Evolutionary conservation across 805 yeast species (phyloP), one percentile per base, ranked within the genome.

Genomic region (Henningerozyma blattae): DNA sequence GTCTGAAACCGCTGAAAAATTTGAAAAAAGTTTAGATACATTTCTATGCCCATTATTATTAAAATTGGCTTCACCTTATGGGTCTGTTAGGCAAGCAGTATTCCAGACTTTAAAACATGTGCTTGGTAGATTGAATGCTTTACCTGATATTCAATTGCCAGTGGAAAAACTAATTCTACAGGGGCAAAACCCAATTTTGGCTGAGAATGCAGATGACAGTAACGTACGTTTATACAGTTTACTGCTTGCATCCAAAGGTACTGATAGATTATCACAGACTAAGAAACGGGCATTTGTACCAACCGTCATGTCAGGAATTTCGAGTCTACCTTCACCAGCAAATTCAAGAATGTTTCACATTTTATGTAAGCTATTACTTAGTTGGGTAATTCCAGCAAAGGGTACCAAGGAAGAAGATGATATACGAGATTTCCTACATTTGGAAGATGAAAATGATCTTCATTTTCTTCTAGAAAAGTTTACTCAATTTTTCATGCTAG

Each of bases 11-110:
- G 80, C 77, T 31, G 65, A 57, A 3, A 80, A 79, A 47, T 68
- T 86, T 35, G 77, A 80, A 47, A 49, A 67, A 2, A 58, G 77
- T 4, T 52, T 91, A 27, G 64, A 65, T 9, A 56, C 70, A 1
- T 89, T 79, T 48, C 62, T 89, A 28, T 67, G 84, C 1, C 95
- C 98, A 1, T 50, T 89, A 18, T 58, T 89, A 24, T 61, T 87
- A 40, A 89, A 89, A 51, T 64, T 87, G 34, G 71, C 79, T 2
- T 85, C 95, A 13, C 69, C 77, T 3, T 70, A 80, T 52, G 59
- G 64, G 0, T 59, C 69, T 13, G 94, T 82, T 1, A 67, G 91
- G 40, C 61, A 68, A 18, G 77, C 79, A 26, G 77, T 87, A 2
- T 62, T 79, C 22, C 73, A 75, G 41, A 69, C 78, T 9, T 64